Evolutionary conservation across 2,329 filamentous ascomycete species (phyloP), one percentile per base, ranked within the genome.

Genomic region (Clonostachys rosea): DNA sequence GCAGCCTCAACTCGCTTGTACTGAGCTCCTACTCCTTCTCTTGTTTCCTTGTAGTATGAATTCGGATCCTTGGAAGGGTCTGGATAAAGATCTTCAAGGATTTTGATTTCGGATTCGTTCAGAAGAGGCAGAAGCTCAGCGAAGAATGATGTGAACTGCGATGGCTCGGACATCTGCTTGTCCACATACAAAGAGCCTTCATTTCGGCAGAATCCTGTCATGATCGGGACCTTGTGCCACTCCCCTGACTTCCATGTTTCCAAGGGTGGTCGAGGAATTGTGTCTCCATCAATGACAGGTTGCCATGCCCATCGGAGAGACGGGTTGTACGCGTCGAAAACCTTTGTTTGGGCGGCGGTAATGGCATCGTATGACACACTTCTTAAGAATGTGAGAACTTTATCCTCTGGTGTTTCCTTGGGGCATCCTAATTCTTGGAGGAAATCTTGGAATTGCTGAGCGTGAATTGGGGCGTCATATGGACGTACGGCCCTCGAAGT

Each of bases 151-250:
- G 68, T 69, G 56, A 88, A 85, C 4, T 83, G 70, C 0, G 63
- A 64, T 1, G 74, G 65, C 2, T 66, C 68, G 4, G 70, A 67
- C 51, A 77, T 69, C 5, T 59, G 53, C 33, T 70, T 64, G 0
- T 83, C 75, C 1, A 88, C 78, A 55, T 88, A 89, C 34, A 76
- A 64, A 1, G 81, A 75, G 5, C 85, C 86, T 60, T 89, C 86
- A 54, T 89, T 84, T 37, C 79, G 78, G 56, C 83, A 83, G 65
- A 83, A 89, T 4, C 86, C 86, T 0, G 84, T 87, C 49, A 89
- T 67, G 39, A 89, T 77, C 1, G 59, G 59, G 0, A 61, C 49
- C 20, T 57, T 59, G 46, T 59, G 58, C 58, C 58, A 60, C 34
- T 52, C 54, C 11, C 53, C 59, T 13, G 48, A 40, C 18, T 49